Evolutionary conservation across 768 basidiomycete genomes (phyloP), one percentile per base, ranked within the genome.

Genomic region (Termitomyces sp.): DNA sequence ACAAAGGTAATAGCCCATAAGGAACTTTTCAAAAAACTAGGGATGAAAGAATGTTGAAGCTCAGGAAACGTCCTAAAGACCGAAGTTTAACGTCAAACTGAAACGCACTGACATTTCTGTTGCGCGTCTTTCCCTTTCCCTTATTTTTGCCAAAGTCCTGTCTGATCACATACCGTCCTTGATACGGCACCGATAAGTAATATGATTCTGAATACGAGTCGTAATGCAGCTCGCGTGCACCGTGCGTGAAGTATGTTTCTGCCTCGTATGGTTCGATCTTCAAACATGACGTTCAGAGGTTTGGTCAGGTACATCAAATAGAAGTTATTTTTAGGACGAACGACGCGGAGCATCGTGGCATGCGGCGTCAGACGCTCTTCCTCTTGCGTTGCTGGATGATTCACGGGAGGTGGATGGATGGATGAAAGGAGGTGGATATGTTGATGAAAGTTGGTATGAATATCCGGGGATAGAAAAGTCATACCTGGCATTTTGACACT

Each of bases 1-100:
- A 24, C 57, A 58, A 53, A 52, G 57, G 29, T 58, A 58, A 41
- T 58, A 58, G 27, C 51, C 37, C 57, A 58, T 58, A 4, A 58
- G 51, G 36, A 58, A 58, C n/a, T 48, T 58, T 41, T 53, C 57
- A 42, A 58, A 58, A 14, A 48, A 58, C 57, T 58, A 22, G 10
- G 4, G 9, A 44, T 36, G 27, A 37, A 36, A 44, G 18, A 4
- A 34, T n/a, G 16, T 26, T 36, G 4, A 13, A 43, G 18, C 27
- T 14, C 41, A 24, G 26, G 16, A 51, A 5, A 36, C 18, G 36
- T 26, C 14, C 24, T 22, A 34, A 10, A n/a, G n/a, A n/a, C n/a
- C n/a, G n/a, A n/a, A 44, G 32, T 29, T 36, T 13, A 12, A 36
- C 27, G 20, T n/a, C 34, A 24, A 46, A 37, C 9, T 22, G 20